A percentile compares a stretch with the other conserved stretches of the same genome.
phyloP scores from a whole-genome alignment of 129 eudicot genomes.

The Glebionis coronaria region DNA sequence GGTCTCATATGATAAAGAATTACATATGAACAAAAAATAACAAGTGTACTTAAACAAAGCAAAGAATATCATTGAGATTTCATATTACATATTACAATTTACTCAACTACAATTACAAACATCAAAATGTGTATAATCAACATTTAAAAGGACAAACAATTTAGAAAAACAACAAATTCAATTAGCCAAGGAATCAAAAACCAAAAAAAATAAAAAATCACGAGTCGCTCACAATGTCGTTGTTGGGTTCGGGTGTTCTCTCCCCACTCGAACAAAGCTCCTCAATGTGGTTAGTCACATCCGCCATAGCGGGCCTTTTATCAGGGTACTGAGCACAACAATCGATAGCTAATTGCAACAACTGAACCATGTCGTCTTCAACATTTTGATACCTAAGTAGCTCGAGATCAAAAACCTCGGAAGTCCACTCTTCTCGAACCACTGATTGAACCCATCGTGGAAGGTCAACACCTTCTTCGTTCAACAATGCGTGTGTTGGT shows the following conservation, averaged over 20 bases:
- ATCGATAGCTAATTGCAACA: constrained; percentile 75
- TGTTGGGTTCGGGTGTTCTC: constrained; percentile 30
- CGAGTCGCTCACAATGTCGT: constrained; percentile 36
- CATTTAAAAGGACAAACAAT: constrained; percentile 23
- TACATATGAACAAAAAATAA: constrained; percentile 1
- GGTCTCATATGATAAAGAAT: constrained; percentile 16
- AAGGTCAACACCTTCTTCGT: constrained; percentile 90
- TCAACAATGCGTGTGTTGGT: constrained; percentile 59
- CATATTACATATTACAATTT: constrained; percentile 41
- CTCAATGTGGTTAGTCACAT: constrained; percentile 52
- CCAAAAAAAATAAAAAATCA: constrained; percentile 27
- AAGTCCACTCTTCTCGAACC: constrained; percentile 84
- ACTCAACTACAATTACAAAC: constrained; percentile 32
- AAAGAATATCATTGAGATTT: constrained; percentile 31
- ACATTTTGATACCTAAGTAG: constrained; percentile 75
- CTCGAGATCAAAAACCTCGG: constrained; percentile 79
- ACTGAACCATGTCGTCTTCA: constrained; percentile 92
- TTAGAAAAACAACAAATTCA: constrained; percentile 30
- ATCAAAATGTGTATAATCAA: constrained; percentile 29
- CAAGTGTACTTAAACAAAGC: constrained; percentile 26
- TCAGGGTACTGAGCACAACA: constrained; percentile 79
- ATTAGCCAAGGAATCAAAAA: constrained; percentile 19
- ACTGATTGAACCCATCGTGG: constrained; percentile 95
- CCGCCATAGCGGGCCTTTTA: constrained; percentile 65
- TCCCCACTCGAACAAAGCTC: constrained; percentile 49